Evolutionary conservation across 2,329 filamentous ascomycete species (phyloP).

Genomic region (Arthrinium puccinioides): DNA sequence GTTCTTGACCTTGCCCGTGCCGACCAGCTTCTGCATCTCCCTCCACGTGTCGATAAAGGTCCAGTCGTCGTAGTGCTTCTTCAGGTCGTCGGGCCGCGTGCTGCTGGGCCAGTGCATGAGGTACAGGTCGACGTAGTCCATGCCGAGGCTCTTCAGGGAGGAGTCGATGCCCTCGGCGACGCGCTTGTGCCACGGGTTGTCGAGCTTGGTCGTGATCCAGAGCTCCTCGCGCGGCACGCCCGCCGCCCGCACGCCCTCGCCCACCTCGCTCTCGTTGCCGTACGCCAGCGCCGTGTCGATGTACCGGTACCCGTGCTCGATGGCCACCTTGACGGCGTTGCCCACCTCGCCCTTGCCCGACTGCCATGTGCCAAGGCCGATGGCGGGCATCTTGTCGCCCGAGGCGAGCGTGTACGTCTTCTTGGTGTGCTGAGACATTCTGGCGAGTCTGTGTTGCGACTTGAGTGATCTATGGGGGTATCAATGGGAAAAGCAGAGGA

Average conservation of each 20-base stretch:
- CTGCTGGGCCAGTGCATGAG: slow-evolving; percentile 67
- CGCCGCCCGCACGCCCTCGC: slow-evolving; percentile 55
- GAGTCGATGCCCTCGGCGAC: slow-evolving; percentile 54
- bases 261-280: slow-evolving; percentile 66
- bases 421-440: slow-evolving; percentile 16
- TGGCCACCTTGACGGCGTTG: slow-evolving; percentile 62
- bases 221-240: slow-evolving; percentile 59
- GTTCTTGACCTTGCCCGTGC: slow-evolving; percentile 65
- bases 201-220: slow-evolving; percentile 74
- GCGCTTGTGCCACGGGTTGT: slow-evolving; percentile 71
- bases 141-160: slow-evolving; percentile 53
- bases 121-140: slow-evolving; percentile 63
- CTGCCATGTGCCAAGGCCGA: slow-evolving; percentile 77
- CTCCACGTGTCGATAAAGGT: slow-evolving; percentile 74
- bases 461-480: no score
- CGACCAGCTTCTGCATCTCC: slow-evolving; percentile 63
- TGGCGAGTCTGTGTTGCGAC: no score
- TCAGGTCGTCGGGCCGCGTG: slow-evolving; percentile 52
- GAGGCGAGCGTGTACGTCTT: slow-evolving; percentile 65
- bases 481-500: no score
- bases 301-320: slow-evolving; percentile 64
- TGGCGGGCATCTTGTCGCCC: slow-evolving; percentile 68
- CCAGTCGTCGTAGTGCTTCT: slow-evolving; percentile 70
- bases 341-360: slow-evolving; percentile 62
- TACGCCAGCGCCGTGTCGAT: slow-evolving; percentile 74